Evolutionary conservation across 768 basidiomycete genomes (phyloP), one percentile per base, ranked within the genome.

Genomic region (Mycena indigotica): DNA sequence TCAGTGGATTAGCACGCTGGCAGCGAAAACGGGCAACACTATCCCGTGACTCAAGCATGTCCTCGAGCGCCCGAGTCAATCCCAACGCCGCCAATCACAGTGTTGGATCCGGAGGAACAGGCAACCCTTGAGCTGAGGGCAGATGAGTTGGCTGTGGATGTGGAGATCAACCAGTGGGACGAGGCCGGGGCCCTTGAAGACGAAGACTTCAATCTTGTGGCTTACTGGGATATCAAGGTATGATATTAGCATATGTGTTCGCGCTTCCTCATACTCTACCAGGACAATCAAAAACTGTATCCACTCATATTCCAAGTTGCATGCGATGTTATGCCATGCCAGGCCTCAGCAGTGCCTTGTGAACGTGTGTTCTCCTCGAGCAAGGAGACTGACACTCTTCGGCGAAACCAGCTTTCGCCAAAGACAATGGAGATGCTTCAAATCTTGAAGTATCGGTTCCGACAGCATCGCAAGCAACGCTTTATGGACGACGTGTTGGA

Each of bases 281-380:
- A 35, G 50, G 28, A 10, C 23, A 30, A 13, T 8, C 30, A 30
- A 5, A 29, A 28, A 10, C 19, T 26, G 26, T 56, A n/a, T 35
- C 55, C 55, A 4, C 28, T 49, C 17, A 28, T 56, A 13, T 50
- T 32, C 21, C 41, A 28, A n/a, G 54, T 68, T 28, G 68, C 59
- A 4, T 40, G 67, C 28, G 58, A 66, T 48, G 32, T 55, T 30
- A 56, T 68, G 24, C 67, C 59, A 1, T 54, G 58, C 26, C 67
- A 68, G 56, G 67, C 65, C 35, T 65, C 67, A 6, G 25, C 67
- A 13, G 62, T 68, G 12, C 67, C 67, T 13, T 62, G 65, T 25
- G 56, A 67, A 44, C 58, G 53, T 6, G 58, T 69, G 12, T 65
- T 69, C 41, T 65, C 63, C 13, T 69, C 66, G 3, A 52, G 53